phyloP scores from a whole-genome alignment of 805 yeast species.

The Maudiozyma bulderi region DNA sequence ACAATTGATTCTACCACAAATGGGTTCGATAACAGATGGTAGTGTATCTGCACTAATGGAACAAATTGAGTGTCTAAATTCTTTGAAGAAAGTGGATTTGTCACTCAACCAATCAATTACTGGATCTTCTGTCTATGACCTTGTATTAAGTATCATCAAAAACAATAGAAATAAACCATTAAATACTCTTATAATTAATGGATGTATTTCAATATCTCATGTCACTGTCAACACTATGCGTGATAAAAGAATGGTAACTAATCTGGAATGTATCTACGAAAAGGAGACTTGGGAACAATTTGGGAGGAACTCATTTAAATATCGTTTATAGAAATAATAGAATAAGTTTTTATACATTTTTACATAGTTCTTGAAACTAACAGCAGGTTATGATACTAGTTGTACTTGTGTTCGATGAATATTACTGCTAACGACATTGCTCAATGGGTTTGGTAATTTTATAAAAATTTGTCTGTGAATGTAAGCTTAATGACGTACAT shows the following conservation, averaged over 20 bases:
- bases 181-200: conserved; percentile 17
- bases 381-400: too few species aligned
- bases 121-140: conserved; percentile 25
- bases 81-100: conserved; percentile 18
- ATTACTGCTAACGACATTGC: too few species aligned
- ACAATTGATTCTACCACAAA: conserved; percentile 19
- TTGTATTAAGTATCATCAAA: conserved; percentile 13
- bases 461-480: too few species aligned
- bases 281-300: conserved; percentile 23
- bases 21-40: conserved; percentile 17
- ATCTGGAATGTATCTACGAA: conserved; percentile 22
- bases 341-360: not conserved
- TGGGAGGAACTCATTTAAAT: conserved; percentile 23
- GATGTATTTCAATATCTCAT: conserved; percentile 23
- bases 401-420: too few species aligned
- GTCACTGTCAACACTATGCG: conserved; percentile 19
- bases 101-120: conserved; percentile 25
- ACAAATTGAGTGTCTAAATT: conserved; percentile 7
- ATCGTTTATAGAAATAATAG: conserved; percentile 4
- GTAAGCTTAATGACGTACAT: too few species aligned
- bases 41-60: conserved; percentile 11
- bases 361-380: too few species aligned
- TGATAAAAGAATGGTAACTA: conserved; percentile 13
- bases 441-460: too few species aligned
- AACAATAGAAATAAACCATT: conserved; percentile 10